Percentiles rank a stretch among this genome's conserved stretches.
Conservation (phyloP, 495 filamentous ascomycete species). For the Alectoria sarmentosa region DNA sequence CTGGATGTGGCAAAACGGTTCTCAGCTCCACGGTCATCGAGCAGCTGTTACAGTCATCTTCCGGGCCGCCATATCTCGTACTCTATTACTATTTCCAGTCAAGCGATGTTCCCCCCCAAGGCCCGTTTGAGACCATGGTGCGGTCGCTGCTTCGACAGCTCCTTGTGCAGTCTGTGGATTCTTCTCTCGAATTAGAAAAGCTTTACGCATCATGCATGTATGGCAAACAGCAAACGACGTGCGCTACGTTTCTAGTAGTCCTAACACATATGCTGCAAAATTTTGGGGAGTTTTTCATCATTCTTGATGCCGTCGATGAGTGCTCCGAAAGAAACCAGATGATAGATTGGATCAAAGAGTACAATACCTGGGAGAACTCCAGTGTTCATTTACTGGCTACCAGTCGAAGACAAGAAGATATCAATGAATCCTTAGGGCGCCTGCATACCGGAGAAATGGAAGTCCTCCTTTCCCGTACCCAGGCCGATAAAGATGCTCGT, state of each 20-base stretch:
- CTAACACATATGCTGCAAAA: neutral
- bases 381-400: constrained; percentile 23
- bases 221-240: constrained; percentile 19
- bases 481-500: constrained; percentile 21
- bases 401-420: constrained; percentile 30
- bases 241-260: neutral
- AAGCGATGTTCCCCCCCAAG: constrained; percentile 29
- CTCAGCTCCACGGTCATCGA: constrained; percentile 31
- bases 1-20: constrained; percentile 37
- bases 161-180: constrained; percentile 11
- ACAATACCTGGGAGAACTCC: constrained; percentile 18
- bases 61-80: constrained; percentile 5
- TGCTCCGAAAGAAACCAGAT: constrained; percentile 25
- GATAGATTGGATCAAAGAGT: constrained; percentile 24
- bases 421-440: constrained; percentile 16
- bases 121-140: constrained; percentile 22
- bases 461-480: no score
- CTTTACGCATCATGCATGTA: constrained; percentile 19
- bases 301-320: constrained; percentile 33
- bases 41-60: constrained; percentile 1
- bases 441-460: no score
- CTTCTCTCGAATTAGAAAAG: constrained; percentile 19
- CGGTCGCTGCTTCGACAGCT: constrained; percentile 31
- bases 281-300: constrained; percentile 17
- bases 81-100: constrained; percentile 36